Base-by-base conservation (phyloP, 805 yeast species). In the Babjeviella inositovora region DNA sequence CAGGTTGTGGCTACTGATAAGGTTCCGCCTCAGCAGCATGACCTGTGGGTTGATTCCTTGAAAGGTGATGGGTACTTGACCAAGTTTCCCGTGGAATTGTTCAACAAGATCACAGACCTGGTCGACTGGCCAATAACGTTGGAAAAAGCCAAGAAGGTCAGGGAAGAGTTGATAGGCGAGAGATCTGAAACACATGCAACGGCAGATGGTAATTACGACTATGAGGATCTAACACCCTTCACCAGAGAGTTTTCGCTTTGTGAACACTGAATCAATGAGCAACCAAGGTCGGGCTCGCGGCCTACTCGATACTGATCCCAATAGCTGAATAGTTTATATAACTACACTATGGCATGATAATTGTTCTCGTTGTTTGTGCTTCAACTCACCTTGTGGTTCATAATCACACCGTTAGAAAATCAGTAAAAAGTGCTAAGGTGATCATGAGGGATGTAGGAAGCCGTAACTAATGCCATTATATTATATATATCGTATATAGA, bases 11-110 rank as follows among this genome's bases (percentile, higher is more conserved):
- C 50, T 3, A 39, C 56, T 0, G 44, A 34, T 3, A 29, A 37
- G 4, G 57, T 54, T 3, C 56, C 57, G 4, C 56, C 56, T 3
- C 58, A 52, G 29, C 57, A 51, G 28, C 20, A 31, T 18, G 37
- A 33, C 8, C 53, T 59, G 61, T 39, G 41, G 39, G 32, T 32
- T 5, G 36, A 35, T 14, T 28, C 23, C 17, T 15, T 5, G 4
- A 16, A 13, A 8, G 30, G 24, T 18, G 17, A 18, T 14, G 8
- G 23, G 10, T 11, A 14, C 14, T 20, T 30, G 6, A 12, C 19
- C 17, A 10, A 14, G 11, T 28, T 31, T 15, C 32, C 31, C n/a
- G 11, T 9, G 8, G 33, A 31, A 17, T 14, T 28, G 9, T n/a
- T 23, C 17, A 12, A 24, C 11, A 21, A 8, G 7, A 16, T 24